Conservation (phyloP, 2,329 filamentous ascomycete genomes). For the Talaromyces verruculosus region DNA sequence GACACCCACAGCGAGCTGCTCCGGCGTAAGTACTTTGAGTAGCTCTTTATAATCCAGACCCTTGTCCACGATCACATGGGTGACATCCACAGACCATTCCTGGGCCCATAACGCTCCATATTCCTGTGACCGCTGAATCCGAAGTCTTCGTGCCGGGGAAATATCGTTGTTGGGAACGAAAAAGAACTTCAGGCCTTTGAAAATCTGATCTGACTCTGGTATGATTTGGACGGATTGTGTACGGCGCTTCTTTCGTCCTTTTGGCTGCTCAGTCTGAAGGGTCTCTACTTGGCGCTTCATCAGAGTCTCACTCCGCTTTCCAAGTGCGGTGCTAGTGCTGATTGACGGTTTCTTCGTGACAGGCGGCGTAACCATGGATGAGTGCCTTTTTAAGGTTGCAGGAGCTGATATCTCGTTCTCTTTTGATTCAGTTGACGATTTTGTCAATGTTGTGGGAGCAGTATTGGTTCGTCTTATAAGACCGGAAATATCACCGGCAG, state of each 20-base stretch:
- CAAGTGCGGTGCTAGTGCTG: background rate
- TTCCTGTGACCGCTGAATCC: slow-evolving; percentile 72
- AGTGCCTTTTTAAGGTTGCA: background rate
- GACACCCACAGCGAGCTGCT: slow-evolving; percentile 49
- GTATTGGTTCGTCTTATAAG: background rate
- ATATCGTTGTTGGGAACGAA: slow-evolving; percentile 82
- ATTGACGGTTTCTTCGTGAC: background rate
- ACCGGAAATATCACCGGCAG: slow-evolving; percentile 16
- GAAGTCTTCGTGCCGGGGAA: slow-evolving; percentile 63
- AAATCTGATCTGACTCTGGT: slow-evolving; percentile 58
- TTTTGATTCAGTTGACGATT: background rate
- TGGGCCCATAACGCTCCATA: slow-evolving; percentile 73
- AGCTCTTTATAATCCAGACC: slow-evolving; percentile 64
- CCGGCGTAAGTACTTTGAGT: slow-evolving; percentile 54
- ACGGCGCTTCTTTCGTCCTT: slow-evolving; percentile 27
- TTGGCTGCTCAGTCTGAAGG: background rate
- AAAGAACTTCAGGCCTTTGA: slow-evolving; percentile 64
- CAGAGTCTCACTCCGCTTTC: background rate
- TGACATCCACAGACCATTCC: slow-evolving; percentile 58
- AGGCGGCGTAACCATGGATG: background rate
- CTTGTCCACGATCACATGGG: slow-evolving; percentile 78
- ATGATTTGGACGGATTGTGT: slow-evolving; percentile 46
- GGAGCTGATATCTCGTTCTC: background rate
- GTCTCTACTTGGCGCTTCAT: slow-evolving; percentile 8
- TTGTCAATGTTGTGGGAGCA: background rate